A percentile compares a stretch with the other conserved stretches of the same genome.
These are phyloP conservation scores for Fusarium equiseti DNA, from an alignment of 2,329 filamentous ascomycete genomes.

Conservation along the genomic window DNA sequence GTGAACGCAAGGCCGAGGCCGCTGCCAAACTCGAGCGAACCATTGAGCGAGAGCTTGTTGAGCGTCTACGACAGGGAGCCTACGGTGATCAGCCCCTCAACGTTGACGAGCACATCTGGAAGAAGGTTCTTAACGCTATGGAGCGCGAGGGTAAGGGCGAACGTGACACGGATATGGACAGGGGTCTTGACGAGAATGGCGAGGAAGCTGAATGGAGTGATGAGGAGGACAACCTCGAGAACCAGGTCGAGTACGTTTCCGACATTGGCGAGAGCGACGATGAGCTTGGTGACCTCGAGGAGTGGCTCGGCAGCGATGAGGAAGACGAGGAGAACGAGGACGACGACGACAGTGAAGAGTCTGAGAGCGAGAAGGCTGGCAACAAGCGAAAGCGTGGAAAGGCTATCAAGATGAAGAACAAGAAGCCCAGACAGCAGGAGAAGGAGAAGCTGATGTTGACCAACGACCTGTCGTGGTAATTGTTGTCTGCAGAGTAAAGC, in stretches of 20 bases:
- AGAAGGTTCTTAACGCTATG: slow-evolving; percentile 91
- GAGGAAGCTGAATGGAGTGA: slow-evolving; percentile 76
- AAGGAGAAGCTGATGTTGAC: slow-evolving; percentile 65
- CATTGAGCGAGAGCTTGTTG: slow-evolving; percentile 94
- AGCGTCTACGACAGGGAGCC: slow-evolving; percentile 88
- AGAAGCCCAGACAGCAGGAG: slow-evolving; percentile 68
- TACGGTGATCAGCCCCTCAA: slow-evolving; percentile 97
- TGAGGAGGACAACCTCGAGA: slow-evolving; percentile 79
- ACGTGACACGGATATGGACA: slow-evolving; percentile 88
- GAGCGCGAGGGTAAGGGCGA: slow-evolving; percentile 87
- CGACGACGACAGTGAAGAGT: slow-evolving; percentile 69
- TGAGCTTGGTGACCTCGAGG: slow-evolving; percentile 84
- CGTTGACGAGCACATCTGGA: slow-evolving; percentile 95
- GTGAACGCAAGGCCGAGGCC: slow-evolving; percentile 81
- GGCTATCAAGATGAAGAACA: slow-evolving; percentile 61
- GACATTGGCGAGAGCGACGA: slow-evolving; percentile 89
- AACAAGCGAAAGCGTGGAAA: slow-evolving; percentile 67
- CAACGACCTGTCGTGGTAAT: slow-evolving; percentile 59
- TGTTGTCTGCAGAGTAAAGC: slow-evolving; percentile 15
- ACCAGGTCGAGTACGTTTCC: slow-evolving; percentile 90
- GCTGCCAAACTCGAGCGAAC: slow-evolving; percentile 95
- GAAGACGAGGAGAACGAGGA: slow-evolving; percentile 70
- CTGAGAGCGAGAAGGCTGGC: slow-evolving; percentile 66
- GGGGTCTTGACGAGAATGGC: slow-evolving; percentile 84
- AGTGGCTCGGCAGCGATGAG: slow-evolving; percentile 86